Conservation (phyloP, 2,329 filamentous ascomycete genomes). For the Fusarium sp. region DNA sequence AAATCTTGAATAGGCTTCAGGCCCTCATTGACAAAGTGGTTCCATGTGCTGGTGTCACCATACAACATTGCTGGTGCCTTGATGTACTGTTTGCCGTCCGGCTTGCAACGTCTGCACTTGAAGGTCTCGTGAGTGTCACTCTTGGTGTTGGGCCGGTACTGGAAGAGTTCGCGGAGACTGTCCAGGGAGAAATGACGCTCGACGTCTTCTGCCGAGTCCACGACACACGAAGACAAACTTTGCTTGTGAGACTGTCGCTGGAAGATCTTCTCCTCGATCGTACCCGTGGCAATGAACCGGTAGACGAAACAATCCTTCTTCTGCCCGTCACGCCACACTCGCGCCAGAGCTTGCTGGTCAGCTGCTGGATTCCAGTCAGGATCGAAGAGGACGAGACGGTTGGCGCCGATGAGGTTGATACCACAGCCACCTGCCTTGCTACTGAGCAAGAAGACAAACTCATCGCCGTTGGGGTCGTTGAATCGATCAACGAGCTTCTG, state of each 20-base stretch:
- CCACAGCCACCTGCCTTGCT: conserved; percentile 98
- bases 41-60: conserved; percentile 99
- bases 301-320: conserved; percentile 99
- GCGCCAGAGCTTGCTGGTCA: conserved; percentile 94
- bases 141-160: conserved; percentile 85
- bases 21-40: conserved; percentile 89
- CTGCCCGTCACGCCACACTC: conserved; percentile 98
- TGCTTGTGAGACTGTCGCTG: conserved; percentile 99
- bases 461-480: conserved; percentile 89
- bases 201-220: conserved; percentile 96
- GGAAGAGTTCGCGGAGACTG: conserved; percentile 91
- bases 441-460: conserved; percentile 96
- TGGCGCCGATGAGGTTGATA: conserved; percentile 94
- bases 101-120: conserved; percentile 95
- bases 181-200: conserved; percentile 96
- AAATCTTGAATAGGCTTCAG: conserved; percentile 90
- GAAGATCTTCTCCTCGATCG: conserved; percentile 99
- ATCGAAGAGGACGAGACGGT: conserved; percentile 94
- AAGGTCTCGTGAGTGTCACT: conserved; percentile 99
- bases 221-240: conserved; percentile 93
- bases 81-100: conserved; percentile 86
- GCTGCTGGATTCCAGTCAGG: conserved; percentile 98
- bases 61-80: conserved; percentile 97
- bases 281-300: conserved; percentile 98
- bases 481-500: conserved; percentile 98